Conservation (phyloP, 441 rosid species). For the Pelargonium citronellum region DNA sequence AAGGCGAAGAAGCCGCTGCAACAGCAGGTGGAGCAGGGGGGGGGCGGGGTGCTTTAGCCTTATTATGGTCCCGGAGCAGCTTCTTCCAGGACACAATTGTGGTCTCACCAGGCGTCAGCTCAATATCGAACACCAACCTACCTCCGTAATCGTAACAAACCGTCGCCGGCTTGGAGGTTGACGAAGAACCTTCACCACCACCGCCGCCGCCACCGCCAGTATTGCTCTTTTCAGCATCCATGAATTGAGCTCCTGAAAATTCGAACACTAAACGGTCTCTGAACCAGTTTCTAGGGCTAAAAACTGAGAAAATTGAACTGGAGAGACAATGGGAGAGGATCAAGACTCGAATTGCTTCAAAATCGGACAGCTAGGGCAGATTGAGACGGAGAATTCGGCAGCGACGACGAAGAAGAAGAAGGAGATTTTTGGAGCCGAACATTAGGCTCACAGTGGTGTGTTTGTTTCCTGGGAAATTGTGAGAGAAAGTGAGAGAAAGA, state of each 20-base stretch:
- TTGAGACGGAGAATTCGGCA: background rate
- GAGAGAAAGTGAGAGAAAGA: background rate
- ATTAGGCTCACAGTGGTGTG: background rate
- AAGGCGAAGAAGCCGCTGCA: conserved; percentile 1
- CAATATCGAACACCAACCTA: conserved; percentile 33
- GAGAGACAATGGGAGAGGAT: conserved; percentile 4
- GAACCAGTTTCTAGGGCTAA: background rate
- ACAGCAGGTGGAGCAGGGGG: background rate
- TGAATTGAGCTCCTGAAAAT: background rate
- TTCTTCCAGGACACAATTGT: conserved; percentile 42
- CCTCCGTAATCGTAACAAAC: conserved; percentile 6
- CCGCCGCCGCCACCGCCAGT: background rate
- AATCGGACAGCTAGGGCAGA: background rate
- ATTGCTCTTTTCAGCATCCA: conserved; percentile 10
- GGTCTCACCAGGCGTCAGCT: conserved; percentile 37
- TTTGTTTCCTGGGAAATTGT: background rate
- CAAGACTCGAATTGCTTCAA: background rate
- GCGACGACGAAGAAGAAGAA: background rate
- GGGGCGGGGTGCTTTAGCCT: background rate
- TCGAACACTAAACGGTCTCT: background rate
- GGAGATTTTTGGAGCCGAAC: background rate
- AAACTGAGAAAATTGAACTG: background rate
- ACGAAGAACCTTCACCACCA: conserved; percentile 10
- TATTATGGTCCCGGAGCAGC: conserved; percentile 28
- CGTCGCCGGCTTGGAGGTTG: conserved; percentile 7